Evolutionary conservation across 495 filamentous ascomycete genomes (phyloP).

Genomic region (Monascus purpureus): DNA sequence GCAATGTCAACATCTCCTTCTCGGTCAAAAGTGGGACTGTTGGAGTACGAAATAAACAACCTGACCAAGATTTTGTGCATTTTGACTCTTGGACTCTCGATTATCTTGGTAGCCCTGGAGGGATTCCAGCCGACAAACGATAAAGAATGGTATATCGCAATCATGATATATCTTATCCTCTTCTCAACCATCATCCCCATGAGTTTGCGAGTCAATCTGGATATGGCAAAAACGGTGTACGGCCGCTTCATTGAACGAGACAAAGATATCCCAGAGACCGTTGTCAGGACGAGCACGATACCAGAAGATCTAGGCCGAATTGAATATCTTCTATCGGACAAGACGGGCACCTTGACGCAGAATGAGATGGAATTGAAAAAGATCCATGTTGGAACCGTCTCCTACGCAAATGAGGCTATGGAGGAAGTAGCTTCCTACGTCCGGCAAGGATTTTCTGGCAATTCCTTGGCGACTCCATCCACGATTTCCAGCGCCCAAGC

Average conservation of each 20-base stretch:
- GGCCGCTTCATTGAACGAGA: slow-evolving; percentile 91
- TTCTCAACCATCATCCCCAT: slow-evolving; percentile 99
- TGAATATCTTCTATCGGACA: slow-evolving; percentile 93
- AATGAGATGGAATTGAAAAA: slow-evolving; percentile 99
- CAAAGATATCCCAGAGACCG: slow-evolving; percentile 73
- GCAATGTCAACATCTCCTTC: slow-evolving; percentile 86
- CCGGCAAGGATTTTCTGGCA: slow-evolving; percentile 58
- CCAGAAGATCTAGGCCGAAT: slow-evolving; percentile 92
- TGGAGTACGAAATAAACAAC: slow-evolving; percentile 95
- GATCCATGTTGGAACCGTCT: slow-evolving; percentile 94
- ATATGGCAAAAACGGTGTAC: slow-evolving; percentile 94
- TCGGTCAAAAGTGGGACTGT: slow-evolving; percentile 78
- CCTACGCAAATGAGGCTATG: slow-evolving; percentile 97
- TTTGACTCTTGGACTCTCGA: slow-evolving; percentile 72
- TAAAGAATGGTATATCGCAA: slow-evolving; percentile 78
- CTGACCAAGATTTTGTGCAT: slow-evolving; percentile 94
- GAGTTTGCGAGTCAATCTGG: slow-evolving; percentile 87
- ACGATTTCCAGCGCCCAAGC: slow-evolving; percentile 45
- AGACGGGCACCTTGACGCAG: slow-evolving; percentile 92
- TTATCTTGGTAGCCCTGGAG: slow-evolving; percentile 80
- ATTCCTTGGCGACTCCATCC: slow-evolving; percentile 57
- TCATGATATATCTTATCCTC: slow-evolving; percentile 91
- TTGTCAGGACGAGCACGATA: slow-evolving; percentile 93
- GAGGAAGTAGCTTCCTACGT: slow-evolving; percentile 85
- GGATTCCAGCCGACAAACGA: slow-evolving; percentile 55